Base-by-base conservation (phyloP, 768 basidiomycete species). In the Mycena olivaceomarginata region DNA sequence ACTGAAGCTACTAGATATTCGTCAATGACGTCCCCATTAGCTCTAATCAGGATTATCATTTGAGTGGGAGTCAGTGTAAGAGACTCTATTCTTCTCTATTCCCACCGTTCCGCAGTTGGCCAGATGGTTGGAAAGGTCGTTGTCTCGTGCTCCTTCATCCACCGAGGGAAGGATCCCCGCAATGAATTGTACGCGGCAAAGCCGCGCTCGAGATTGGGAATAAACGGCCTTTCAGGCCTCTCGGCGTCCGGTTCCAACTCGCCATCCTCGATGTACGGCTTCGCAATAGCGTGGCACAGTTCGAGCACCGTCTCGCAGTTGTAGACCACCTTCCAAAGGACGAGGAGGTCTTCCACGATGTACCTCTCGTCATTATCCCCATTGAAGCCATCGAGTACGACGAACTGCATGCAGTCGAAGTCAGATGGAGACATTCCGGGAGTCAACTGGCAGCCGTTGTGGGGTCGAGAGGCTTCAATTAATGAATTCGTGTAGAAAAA, bases 401-500 rank as follows among this genome's bases (percentile, higher is more conserved):
- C 40, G 51, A 72, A 66, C 62, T 63, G 70, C 70, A 71, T 71
- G 60, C 46, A 63, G 37, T 71, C 46, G 12, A 39, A 5, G 12
- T 39, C 37, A 1, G 59, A 31, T 39, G 5, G 31, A 5, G 37
- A 7, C 8, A 5, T 16, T 37, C 7, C 8, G 13, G 25, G 22
- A 37, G 12, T 5, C 3, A 16, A 1, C 13, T 37, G 16, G 63
- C 51, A 66, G 5, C 15, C 63, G 22, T 4, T 43, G 39, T 25
- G 39, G 5, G 10, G 2, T 1, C 18, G 48, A n/a, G 4, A 7
- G 7, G 16, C 12, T 15, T 72, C 71, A 25, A 72, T 40, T 10
- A 66, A 22, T 2, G 63, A 31, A 22, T 72, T 64, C 5, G 2
- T 1, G 22, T 43, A 66, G 15, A 16, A 13, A 9, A 11, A 15